phyloP scores from a whole-genome alignment of 306 rosid species.

The Quercus rubra region DNA sequence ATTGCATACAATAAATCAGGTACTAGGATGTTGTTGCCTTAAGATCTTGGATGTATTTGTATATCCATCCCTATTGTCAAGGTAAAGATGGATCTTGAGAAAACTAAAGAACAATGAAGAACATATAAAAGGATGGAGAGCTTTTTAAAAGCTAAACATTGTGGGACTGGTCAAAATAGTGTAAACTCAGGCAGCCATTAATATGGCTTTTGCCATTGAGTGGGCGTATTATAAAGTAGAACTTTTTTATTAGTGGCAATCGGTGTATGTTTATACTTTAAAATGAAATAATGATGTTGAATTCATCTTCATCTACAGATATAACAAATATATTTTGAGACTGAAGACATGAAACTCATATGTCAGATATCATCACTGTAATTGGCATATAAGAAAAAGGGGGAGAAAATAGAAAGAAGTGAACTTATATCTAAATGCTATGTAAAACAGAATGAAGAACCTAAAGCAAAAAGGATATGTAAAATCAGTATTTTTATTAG shows the following conservation, averaged over 20 bases:
- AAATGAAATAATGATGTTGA: background rate
- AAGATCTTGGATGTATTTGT: background rate
- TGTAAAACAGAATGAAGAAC: background rate
- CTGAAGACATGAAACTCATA: no score
- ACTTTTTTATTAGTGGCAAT: background rate
- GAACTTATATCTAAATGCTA: background rate
- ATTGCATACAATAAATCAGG: constrained; percentile 51
- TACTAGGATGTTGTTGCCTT: constrained; percentile 6
- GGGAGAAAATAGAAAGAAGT: background rate
- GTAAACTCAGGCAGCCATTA: background rate
- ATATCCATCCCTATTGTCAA: background rate
- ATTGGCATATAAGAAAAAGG: background rate
- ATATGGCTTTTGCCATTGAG: background rate
- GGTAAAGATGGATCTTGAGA: background rate
- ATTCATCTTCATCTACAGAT: no score
- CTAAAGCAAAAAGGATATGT: background rate
- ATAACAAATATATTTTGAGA: no score
- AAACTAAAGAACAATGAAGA: background rate
- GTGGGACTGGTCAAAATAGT: background rate
- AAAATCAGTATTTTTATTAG: background rate
- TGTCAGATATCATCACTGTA: no score
- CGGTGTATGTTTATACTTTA: background rate
- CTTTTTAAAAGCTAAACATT: background rate
- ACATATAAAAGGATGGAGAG: background rate
- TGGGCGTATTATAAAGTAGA: background rate